Percentiles rank a stretch among this genome's conserved stretches.
These are phyloP conservation scores for Aspergillus alliaceus DNA, from an alignment of 2,329 filamentous ascomycete species.

Conservation along the genomic window DNA sequence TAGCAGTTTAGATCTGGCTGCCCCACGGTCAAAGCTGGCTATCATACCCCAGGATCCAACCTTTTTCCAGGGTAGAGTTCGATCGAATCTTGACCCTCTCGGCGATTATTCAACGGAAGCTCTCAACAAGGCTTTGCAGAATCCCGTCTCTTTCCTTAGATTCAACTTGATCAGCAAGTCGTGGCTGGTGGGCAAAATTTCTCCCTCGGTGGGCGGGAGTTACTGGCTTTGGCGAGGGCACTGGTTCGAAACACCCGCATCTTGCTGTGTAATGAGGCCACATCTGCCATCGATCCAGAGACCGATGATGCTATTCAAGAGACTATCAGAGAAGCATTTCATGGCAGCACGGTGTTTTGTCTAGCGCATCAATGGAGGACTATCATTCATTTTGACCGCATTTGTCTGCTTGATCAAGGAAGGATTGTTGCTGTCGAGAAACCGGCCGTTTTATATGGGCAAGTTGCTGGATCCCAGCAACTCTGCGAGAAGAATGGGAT, in stretches of 20 bases:
- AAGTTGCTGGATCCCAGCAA: not conserved
- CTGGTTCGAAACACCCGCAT: not conserved
- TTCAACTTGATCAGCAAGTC: too few species aligned
- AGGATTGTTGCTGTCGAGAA: not conserved
- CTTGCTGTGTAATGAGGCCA: not conserved
- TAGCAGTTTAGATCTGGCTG: slow-evolving; percentile 39
- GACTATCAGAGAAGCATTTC: not conserved
- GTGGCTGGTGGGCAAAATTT: too few species aligned
- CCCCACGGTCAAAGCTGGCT: slow-evolving; percentile 44
- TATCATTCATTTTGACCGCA: not conserved
- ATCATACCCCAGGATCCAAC: slow-evolving; percentile 50
- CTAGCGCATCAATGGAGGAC: not conserved
- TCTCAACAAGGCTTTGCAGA: too few species aligned
- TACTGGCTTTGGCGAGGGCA: not conserved
- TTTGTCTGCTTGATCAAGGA: not conserved
- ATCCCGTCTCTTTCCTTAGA: too few species aligned
- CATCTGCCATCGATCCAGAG: not conserved
- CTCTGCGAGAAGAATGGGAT: not conserved
- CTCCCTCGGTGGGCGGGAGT: not conserved
- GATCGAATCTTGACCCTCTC: slow-evolving; percentile 48
- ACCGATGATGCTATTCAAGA: not conserved
- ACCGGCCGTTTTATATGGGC: not conserved
- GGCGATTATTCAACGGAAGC: slow-evolving; percentile 44
- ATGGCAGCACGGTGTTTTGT: not conserved
- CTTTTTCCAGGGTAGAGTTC: slow-evolving; percentile 45